phyloP scores from a whole-genome alignment of 176 grass and related monocot genomes.

The Musa acuminata region DNA sequence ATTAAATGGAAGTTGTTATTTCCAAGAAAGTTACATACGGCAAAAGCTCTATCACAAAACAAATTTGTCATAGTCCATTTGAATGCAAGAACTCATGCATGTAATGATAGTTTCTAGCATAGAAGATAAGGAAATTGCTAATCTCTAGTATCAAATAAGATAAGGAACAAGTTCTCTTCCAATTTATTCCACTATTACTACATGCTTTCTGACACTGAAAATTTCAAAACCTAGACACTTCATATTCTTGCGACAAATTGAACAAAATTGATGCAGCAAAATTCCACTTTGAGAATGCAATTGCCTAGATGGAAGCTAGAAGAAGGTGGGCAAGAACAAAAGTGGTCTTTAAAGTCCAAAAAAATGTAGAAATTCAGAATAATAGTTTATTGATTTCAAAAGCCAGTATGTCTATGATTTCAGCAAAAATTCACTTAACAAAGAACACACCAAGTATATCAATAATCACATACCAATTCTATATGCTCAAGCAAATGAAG shows the following conservation, averaged over 20 bases:
- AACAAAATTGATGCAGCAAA: background rate
- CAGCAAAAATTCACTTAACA: background rate
- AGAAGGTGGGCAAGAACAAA: background rate
- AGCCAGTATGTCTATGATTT: background rate
- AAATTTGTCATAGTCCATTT: too few relatives aligned
- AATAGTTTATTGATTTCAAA: background rate
- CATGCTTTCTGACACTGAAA: background rate
- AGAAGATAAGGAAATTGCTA: too few relatives aligned
- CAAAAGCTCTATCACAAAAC: too few relatives aligned
- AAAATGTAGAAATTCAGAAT: background rate
- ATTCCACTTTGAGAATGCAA: background rate
- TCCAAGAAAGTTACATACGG: too few relatives aligned
- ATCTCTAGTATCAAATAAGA: too few relatives aligned
- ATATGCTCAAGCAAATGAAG: background rate
- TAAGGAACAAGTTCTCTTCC: background rate
- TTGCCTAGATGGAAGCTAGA: background rate
- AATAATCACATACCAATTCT: background rate
- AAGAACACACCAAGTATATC: background rate
- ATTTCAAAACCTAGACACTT: background rate
- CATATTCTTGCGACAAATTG: background rate
- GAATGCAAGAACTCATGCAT: too few relatives aligned
- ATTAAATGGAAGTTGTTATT: too few relatives aligned
- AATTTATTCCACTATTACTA: background rate
- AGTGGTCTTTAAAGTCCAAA: background rate
- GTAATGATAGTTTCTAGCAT: too few relatives aligned